Base-by-base conservation (phyloP, 2,329 filamentous ascomycete genomes). In the Penicillium concentricum region DNA sequence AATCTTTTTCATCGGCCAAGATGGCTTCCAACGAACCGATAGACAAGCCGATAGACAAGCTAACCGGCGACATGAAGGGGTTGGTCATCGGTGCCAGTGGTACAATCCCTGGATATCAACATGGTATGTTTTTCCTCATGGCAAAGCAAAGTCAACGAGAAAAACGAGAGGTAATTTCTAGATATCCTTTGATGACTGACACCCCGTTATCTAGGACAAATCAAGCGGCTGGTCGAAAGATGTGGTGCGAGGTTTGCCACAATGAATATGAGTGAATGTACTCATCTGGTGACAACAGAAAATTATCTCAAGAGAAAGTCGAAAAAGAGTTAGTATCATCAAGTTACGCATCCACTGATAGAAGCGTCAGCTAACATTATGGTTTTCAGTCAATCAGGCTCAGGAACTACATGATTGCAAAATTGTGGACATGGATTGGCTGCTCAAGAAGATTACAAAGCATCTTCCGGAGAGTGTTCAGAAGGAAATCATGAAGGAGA, bases 361-460 rank as follows among this genome's bases (percentile, higher is more conserved):
- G 34, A 13, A n/a, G 18, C 2, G 3, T 22, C 7, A 18, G 39
- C 43, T 48, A 18, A 50, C n/a, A 34, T 2, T 8, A 12, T 16
- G 4, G 22, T 48, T 46, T 32, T 16, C 51, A 69, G 67, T 67
- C 45, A 58, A 62, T 84, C 55, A 72, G 74, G 57, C 79, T 20
- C 82, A 79, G 2, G 65, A 74, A 18, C 61, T 73, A 16, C 75
- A 79, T 41, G 73, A 69, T 22, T 69, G 87, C 10, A 77, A 76
- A 5, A 78, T 89, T 48, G 79, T 89, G 44, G 76, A 69, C 15
- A 69, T 85, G 0, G 72, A 81, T 16, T 90, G 87, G 87, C 74
- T 89, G n/a, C 16, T 57, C 24, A 13, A 41, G 15, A 57, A 41
- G 18, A 26, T 55, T 3, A 24, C 37, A 5, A 37, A 45, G 3